These are phyloP conservation scores for Eucalyptus urophylla DNA, from an alignment of 345 rosid genomes.

Conservation along the genomic window DNA sequence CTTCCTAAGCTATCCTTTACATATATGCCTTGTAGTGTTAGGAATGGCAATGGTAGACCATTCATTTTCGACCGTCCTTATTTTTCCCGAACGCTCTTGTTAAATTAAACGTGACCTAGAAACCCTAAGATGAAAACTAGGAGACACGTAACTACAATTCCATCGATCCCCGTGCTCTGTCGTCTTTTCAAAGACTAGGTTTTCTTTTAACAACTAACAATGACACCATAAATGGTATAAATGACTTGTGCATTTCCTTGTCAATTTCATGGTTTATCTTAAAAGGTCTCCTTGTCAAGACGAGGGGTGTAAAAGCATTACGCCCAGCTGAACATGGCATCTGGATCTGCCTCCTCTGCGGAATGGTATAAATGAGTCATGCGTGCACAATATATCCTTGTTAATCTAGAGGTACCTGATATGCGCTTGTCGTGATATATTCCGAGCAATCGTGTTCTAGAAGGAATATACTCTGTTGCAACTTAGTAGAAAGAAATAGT, in stretches of 20 bases:
- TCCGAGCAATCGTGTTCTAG: background rate
- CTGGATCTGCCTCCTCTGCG: background rate
- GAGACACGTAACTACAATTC: background rate
- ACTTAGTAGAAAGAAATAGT: background rate
- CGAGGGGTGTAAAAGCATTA: background rate
- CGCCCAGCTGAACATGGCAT: background rate
- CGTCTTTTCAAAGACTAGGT: background rate
- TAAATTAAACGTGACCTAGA: background rate
- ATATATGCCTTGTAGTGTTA: background rate
- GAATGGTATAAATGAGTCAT: too few species aligned
- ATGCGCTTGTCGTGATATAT: background rate
- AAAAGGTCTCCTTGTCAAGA: background rate
- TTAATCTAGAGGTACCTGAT: conserved; percentile 6
- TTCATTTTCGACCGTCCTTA: background rate
- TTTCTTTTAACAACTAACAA: background rate
- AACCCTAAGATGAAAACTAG: background rate
- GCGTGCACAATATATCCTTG: too few species aligned
- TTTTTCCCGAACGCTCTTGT: background rate
- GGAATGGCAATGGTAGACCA: background rate
- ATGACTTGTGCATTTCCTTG: background rate
- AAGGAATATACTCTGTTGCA: background rate
- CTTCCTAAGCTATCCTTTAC: background rate
- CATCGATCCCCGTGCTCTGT: background rate
- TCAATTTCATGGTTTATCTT: background rate
- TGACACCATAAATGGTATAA: background rate